phyloP scores from a whole-genome alignment of 352 stramenopile species.

The Phytopythium aichiense region DNA sequence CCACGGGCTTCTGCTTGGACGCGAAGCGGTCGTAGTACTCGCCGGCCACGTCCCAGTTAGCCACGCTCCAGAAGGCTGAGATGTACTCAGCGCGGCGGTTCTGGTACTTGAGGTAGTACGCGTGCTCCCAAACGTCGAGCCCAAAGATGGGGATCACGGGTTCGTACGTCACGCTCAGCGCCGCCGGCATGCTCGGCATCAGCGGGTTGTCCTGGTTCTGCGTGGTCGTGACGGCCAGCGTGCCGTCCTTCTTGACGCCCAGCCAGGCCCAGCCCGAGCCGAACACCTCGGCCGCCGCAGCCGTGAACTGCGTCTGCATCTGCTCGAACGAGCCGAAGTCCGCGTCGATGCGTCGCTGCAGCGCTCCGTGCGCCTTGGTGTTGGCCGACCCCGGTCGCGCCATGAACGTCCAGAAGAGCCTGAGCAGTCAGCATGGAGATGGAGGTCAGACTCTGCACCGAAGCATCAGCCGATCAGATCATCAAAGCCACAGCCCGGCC shows the following conservation, averaged over 20 bases:
- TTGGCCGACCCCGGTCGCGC: slow-evolving; percentile 65
- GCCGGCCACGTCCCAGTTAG: slow-evolving; percentile 92
- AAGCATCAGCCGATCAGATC: neutral
- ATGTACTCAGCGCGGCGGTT: slow-evolving; percentile 96
- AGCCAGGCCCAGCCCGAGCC: slow-evolving; percentile 91
- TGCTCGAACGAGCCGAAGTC: slow-evolving; percentile 90
- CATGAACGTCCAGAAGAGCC: slow-evolving; percentile 94
- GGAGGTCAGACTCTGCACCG: neutral
- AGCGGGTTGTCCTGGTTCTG: slow-evolving; percentile 94
- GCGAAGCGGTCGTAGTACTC: slow-evolving; percentile 90
- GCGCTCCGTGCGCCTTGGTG: slow-evolving; percentile 61
- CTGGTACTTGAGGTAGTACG: slow-evolving; percentile 97
- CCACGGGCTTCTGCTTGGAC: slow-evolving; percentile 80
- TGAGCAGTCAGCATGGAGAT: slow-evolving; percentile 1
- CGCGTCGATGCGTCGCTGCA: slow-evolving; percentile 82
- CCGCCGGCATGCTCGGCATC: slow-evolving; percentile 55
- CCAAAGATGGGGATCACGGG: slow-evolving; percentile 92
- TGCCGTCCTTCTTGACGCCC: slow-evolving; percentile 80
- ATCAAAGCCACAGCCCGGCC: neutral
- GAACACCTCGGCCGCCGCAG: slow-evolving; percentile 81
- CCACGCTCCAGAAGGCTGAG: slow-evolving; percentile 97
- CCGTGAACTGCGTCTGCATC: slow-evolving; percentile 89
- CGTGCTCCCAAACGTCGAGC: slow-evolving; percentile 96
- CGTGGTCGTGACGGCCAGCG: slow-evolving; percentile 93
- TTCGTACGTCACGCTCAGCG: slow-evolving; percentile 87